Evolutionary conservation across 768 basidiomycete species (phyloP).

Genomic region (Termitomyces sp.): DNA sequence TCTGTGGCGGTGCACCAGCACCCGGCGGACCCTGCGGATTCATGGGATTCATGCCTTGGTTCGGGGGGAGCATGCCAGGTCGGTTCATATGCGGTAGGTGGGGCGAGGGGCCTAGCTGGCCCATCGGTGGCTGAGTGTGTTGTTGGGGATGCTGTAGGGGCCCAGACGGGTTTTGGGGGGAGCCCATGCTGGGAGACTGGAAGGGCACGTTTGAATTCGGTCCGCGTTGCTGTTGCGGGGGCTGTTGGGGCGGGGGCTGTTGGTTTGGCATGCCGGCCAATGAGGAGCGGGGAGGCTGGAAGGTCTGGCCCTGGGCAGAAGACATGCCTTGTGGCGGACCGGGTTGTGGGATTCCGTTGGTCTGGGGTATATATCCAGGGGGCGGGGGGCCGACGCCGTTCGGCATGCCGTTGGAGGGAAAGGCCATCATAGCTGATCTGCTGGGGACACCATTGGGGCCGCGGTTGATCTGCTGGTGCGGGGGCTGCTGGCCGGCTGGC

Average conservation of each 20-base stretch:
- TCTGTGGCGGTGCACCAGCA: constrained; percentile 29
- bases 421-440: constrained; percentile 17
- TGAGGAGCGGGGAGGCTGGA: constrained; percentile 14
- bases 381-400: constrained; percentile 22
- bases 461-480: constrained; percentile 20
- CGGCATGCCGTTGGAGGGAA: constrained; percentile 21
- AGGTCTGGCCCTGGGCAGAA: constrained; percentile 25
- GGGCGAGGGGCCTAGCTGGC: constrained; percentile 46
- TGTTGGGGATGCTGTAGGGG: constrained; percentile 17
- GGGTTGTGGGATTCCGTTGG: constrained; percentile 22
- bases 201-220: constrained; percentile 52
- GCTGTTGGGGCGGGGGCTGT: constrained; percentile 13
- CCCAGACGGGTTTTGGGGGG: constrained; percentile 43
- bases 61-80: constrained; percentile 45
- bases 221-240: constrained; percentile 30
- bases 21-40: constrained; percentile 21
- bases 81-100: constrained; percentile 39
- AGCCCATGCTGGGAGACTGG: constrained; percentile 62
- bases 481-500: constrained; percentile 19
- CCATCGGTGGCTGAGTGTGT: constrained; percentile 35
- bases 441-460: constrained; percentile 13
- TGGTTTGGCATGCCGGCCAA: constrained; percentile 15
- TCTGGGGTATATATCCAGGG: constrained; percentile 13
- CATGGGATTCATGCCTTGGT: constrained; percentile 32
- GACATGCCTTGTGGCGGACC: constrained; percentile 17